Evolutionary conservation across 768 basidiomycete genomes (phyloP).

Genomic region (Lentinula raphanica): DNA sequence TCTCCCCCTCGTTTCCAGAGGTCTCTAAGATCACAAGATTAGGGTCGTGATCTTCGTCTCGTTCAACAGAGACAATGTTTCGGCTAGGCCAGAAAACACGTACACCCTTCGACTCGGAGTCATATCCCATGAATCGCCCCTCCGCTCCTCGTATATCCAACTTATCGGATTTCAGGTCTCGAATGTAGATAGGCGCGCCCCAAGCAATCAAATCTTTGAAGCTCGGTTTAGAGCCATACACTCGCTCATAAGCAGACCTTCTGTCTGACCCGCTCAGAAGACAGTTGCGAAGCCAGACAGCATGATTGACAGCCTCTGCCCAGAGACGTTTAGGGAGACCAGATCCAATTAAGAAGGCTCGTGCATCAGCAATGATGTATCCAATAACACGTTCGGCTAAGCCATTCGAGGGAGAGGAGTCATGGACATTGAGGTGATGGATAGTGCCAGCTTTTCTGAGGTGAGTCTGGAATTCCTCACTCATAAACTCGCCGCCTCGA

Average conservation of each 20-base stretch:
- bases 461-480: conserved; percentile 18
- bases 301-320: conserved; percentile 14
- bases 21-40: background rate
- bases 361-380: conserved; percentile 11
- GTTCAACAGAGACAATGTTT: background rate
- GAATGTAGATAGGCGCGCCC: background rate
- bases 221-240: background rate
- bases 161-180: background rate
- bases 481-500: conserved; percentile 25
- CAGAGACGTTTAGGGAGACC: conserved; percentile 14
- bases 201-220: background rate
- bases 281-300: conserved; percentile 9
- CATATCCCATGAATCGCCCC: background rate
- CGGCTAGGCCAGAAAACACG: background rate
- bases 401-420: conserved; percentile 28
- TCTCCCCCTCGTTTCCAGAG: too few relatives aligned
- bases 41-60: background rate
- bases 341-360: conserved; percentile 21
- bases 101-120: background rate
- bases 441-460: conserved; percentile 21
- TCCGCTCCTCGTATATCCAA: background rate
- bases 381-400: conserved; percentile 19
- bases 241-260: background rate
- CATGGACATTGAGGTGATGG: conserved; percentile 25
- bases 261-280: background rate